A percentile compares a stretch with the other conserved stretches of the same genome.
Conservation (phyloP, 2,329 filamentous ascomycete species). For the Diaporthe citri region DNA sequence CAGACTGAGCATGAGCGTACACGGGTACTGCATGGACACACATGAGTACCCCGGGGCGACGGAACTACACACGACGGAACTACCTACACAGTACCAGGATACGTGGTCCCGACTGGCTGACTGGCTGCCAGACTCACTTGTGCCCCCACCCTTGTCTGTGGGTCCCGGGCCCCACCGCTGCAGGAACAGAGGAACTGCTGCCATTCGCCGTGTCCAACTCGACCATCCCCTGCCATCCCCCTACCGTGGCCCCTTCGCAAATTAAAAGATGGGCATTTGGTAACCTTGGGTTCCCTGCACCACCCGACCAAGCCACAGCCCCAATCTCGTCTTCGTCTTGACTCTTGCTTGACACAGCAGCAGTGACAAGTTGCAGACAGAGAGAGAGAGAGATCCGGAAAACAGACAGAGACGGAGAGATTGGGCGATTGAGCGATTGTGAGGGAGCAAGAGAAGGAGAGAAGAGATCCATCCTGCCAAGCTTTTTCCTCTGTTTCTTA, state of each 20-base stretch:
- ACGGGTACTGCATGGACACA: neutral
- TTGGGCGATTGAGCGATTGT: neutral
- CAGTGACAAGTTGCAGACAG: constrained; percentile 18
- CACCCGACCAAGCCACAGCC: constrained; percentile 22
- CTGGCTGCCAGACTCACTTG: neutral
- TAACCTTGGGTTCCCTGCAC: constrained; percentile 21
- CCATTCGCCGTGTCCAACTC: constrained; percentile 14
- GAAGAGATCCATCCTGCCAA: neutral
- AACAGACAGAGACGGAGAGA: neutral
- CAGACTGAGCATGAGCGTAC: neutral
- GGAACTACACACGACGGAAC: neutral
- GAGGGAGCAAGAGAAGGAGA: neutral
- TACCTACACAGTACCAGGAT: neutral
- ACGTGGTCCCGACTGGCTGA: neutral
- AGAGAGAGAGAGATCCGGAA: neutral
- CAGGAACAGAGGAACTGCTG: constrained; percentile 30
- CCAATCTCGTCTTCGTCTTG: constrained; percentile 27
- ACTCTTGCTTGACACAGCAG: constrained; percentile 22
- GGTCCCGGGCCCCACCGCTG: constrained; percentile 7
- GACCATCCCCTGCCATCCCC: neutral
- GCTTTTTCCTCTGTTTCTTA: neutral
- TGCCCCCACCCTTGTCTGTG: constrained; percentile 5
- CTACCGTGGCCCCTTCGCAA: constrained; percentile 21
- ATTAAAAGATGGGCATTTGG: constrained; percentile 17
- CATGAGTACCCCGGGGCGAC: neutral